A percentile compares a stretch with the other conserved stretches of the same genome.
Conservation (phyloP, 2,329 filamentous ascomycete species). For the Hymenoscyphus occultus region DNA sequence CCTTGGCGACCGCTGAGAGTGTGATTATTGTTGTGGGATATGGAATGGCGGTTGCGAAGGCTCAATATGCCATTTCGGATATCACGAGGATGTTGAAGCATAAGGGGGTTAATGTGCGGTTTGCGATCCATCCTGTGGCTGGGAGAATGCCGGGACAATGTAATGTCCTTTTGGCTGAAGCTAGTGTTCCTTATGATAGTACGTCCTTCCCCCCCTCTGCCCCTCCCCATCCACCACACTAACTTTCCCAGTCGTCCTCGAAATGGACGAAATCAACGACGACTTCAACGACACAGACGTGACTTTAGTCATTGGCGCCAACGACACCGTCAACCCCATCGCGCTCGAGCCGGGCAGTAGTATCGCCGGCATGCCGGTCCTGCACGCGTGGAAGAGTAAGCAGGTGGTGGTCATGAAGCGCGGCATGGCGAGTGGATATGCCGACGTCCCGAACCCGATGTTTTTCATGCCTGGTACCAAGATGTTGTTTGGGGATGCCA, state of each 20-base stretch:
- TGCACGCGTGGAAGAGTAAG: constrained; percentile 93
- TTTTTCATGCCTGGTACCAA: constrained; percentile 86
- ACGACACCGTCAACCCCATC: constrained; percentile 90
- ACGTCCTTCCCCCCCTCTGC: constrained; percentile 23
- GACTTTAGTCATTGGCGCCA: constrained; percentile 85
- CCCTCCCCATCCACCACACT: not conserved
- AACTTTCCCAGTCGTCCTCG: constrained; percentile 60
- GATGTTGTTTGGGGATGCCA: constrained; percentile 92
- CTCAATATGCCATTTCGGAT: constrained; percentile 85
- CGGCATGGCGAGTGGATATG: constrained; percentile 52
- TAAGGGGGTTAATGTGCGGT: constrained; percentile 77
- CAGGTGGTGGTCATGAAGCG: constrained; percentile 92
- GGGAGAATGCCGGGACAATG: constrained; percentile 92
- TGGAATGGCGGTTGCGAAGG: constrained; percentile 92
- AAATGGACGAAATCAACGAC: constrained; percentile 97
- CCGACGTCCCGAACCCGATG: constrained; percentile 90
- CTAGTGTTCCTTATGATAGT: constrained; percentile 82
- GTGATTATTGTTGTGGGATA: constrained; percentile 86
- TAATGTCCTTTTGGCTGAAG: constrained; percentile 86
- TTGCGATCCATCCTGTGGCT: constrained; percentile 86
- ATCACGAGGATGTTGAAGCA: constrained; percentile 72
- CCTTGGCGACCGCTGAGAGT: constrained; percentile 71
- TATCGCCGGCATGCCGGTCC: constrained; percentile 88
- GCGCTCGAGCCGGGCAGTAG: constrained; percentile 78
- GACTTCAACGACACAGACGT: constrained; percentile 84